Evolutionary conservation across 192 early-diverging fungal species (phyloP), one percentile per base, ranked within the genome.

Genomic region (Helicostylum pulchrum): DNA sequence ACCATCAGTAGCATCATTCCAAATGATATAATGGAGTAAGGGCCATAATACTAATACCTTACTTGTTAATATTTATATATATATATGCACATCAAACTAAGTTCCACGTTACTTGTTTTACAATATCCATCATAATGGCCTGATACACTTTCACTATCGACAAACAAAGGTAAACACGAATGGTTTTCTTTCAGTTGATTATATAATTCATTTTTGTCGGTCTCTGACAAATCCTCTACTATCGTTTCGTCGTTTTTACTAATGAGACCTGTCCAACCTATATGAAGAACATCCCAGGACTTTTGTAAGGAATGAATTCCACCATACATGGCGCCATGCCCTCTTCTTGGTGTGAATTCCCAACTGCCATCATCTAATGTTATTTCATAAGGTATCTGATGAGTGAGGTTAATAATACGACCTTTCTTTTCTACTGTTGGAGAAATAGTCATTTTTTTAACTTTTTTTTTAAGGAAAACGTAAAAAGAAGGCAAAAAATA

Each of bases 81-180:
- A 45, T 9, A 15, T 12, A 45, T 15, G 14, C 1, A 48, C 4
- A 48, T 1, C 12, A 43, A 9, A n/a, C 4, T 6, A 31, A 31
- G 9, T 21, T 21, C 42, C 21, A 11, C 53, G 44, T 54, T 77
- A 91, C 91, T 86, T 52, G 84, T 83, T 82, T 99, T 99, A 80
- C 95, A 99, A 77, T 95, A 99, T 3, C 97, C 97, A 36, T 97
- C 96, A 72, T 99, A 99, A 73, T 98, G 95, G 21, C 85, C 89
- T 47, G 78, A 66, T 26, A 92, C 89, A 44, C 74, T 82, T 42
- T 81, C 74, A 12, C 87, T 85, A 61, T 91, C 88, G 21, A 98
- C 62, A 64, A 92, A 87, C 20, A 98, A 90, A 10, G 95, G 92
- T 12, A 92, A 80, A 47, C 83, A 82, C 17, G 80, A 79, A 20